phyloP scores from a whole-genome alignment of 2,329 filamentous ascomycete species.

The Arachnopeziza araneosa region DNA sequence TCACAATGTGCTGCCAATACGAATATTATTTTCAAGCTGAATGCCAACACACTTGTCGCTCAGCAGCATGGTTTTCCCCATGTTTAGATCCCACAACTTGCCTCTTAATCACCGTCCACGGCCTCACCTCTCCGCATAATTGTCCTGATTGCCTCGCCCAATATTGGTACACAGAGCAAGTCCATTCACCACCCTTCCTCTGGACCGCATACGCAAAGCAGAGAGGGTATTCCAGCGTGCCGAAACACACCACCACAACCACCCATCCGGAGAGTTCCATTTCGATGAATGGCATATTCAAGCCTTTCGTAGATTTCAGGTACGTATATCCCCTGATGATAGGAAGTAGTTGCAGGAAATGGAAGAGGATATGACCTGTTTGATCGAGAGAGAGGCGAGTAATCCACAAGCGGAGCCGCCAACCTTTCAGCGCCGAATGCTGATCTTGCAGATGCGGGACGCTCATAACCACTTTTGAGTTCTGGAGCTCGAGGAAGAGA shows the following conservation, averaged over 20 bases:
- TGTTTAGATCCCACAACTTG: too few species aligned
- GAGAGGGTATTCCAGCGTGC: background rate
- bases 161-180: background rate
- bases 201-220: background rate
- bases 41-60: too few species aligned
- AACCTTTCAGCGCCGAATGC: background rate
- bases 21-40: too few species aligned
- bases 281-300: background rate
- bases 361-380: background rate
- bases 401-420: background rate
- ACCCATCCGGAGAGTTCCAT: background rate
- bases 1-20: too few species aligned
- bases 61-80: too few species aligned
- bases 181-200: background rate
- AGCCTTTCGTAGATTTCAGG: background rate
- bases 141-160: background rate
- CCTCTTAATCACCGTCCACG: too few species aligned
- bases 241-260: background rate
- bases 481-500: background rate
- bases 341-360: background rate
- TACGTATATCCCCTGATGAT: background rate
- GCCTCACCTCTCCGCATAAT: background rate
- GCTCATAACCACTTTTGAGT: background rate
- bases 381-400: background rate
- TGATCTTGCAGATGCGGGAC: background rate